Conservation (phyloP, 805 yeast genomes). For the Schizosaccharomyces japonicus region DNA sequence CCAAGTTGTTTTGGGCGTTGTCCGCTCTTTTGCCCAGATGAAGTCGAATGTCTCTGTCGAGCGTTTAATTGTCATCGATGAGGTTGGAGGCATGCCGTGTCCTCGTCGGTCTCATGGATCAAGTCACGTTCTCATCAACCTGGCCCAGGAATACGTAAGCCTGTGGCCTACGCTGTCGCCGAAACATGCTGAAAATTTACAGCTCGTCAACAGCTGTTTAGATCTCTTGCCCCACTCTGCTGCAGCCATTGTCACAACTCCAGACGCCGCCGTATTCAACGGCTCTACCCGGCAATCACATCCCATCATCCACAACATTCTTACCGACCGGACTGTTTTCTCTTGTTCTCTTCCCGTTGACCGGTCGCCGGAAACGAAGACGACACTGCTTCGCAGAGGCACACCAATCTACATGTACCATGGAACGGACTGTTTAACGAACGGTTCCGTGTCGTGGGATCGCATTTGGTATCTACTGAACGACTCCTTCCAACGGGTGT, state of each 20-base stretch:
- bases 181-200: constrained; percentile 44
- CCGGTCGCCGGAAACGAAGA: constrained; percentile 30
- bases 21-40: constrained; percentile 16
- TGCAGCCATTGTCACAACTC: constrained; percentile 74
- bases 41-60: constrained; percentile 26
- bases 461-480: constrained; percentile 42
- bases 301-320: constrained; percentile 69
- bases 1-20: constrained; percentile 21
- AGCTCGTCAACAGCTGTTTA: constrained; percentile 21
- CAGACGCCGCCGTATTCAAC: constrained; percentile 36
- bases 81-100: constrained; percentile 77
- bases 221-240: constrained; percentile 28
- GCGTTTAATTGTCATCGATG: constrained; percentile 57
- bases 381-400: constrained; percentile 60
- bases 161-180: constrained; percentile 32
- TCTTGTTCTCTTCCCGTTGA: constrained; percentile 67
- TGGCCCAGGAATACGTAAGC: constrained; percentile 55
- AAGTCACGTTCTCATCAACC: constrained; percentile 68
- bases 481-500: constrained; percentile 47
- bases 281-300: constrained; percentile 21
- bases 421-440: constrained; percentile 9
- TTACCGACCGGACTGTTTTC: constrained; percentile 75
- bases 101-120: constrained; percentile 40
- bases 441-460: constrained; percentile 25
- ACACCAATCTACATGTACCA: constrained; percentile 25